Evolutionary conservation across 1,139 yeast genomes (phyloP).

Genomic region (Pichia terricola): DNA sequence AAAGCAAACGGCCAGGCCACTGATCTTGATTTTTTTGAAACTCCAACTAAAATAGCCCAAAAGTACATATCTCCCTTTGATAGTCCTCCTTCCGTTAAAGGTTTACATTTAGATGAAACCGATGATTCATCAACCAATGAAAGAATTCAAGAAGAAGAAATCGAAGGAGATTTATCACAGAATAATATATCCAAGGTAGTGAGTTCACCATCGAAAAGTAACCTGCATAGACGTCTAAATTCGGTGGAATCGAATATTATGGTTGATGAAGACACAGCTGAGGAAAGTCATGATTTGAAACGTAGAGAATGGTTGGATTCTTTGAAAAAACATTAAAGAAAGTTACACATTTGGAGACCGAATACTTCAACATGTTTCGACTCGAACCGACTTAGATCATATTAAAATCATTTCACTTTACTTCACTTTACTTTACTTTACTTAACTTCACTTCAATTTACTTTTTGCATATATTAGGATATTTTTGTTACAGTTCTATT

Average conservation of each 20-base stretch:
- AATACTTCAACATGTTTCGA: too few species aligned
- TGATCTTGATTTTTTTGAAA: neutral
- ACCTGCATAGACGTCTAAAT: slow-evolving; percentile 4
- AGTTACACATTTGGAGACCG: too few species aligned
- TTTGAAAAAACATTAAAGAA: slow-evolving; percentile 1
- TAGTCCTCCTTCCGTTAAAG: slow-evolving; percentile 17
- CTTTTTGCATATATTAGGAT: too few species aligned
- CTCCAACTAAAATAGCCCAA: neutral
- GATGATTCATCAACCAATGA: too few species aligned
- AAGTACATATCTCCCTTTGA: slow-evolving; percentile 16
- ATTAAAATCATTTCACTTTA: too few species aligned
- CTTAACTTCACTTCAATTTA: too few species aligned
- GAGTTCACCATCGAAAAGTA: neutral
- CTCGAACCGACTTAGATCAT: too few species aligned
- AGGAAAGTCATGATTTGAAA: slow-evolving; percentile 13
- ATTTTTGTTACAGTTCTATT: too few species aligned
- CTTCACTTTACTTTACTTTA: too few species aligned
- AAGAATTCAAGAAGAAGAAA: too few species aligned
- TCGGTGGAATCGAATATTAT: slow-evolving; percentile 4
- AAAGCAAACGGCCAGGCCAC: neutral
- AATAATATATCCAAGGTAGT: neutral
- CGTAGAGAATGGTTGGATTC: slow-evolving; percentile 15
- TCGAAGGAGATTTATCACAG: too few species aligned
- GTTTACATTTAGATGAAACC: neutral
- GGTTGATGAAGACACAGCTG: slow-evolving; percentile 7